phyloP scores from a whole-genome alignment of 441 rosid genomes.

The Aquilaria agallochum region DNA sequence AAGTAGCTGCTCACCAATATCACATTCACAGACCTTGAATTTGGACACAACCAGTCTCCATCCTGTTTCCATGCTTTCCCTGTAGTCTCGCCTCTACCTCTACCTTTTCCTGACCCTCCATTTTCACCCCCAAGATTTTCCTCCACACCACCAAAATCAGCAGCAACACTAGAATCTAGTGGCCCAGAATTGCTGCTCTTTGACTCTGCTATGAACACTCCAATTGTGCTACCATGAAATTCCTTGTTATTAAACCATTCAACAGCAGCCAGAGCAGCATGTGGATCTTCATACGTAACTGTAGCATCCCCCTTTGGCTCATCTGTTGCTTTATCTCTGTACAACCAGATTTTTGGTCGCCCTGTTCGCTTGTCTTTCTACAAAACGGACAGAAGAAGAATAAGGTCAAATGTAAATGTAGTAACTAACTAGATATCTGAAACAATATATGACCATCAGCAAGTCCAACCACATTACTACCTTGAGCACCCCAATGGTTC shows the following conservation, averaged over 20 bases:
- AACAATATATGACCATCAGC: no score
- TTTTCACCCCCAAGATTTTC: conserved; percentile 37
- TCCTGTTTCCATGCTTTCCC: conserved; percentile 94
- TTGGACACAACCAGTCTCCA: conserved; percentile 97
- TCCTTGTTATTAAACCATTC: conserved; percentile 98
- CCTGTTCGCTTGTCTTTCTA: conserved; percentile 94
- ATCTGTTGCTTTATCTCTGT: conserved; percentile 80
- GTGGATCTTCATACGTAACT: conserved; percentile 94
- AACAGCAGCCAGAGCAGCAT: conserved; percentile 92
- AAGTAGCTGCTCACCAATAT: conserved; percentile 97
- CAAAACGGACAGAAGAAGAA: background rate
- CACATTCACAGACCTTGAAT: conserved; percentile 99
- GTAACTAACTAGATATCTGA: background rate
- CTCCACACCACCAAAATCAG: conserved; percentile 43
- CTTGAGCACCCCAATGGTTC: conserved; percentile 93
- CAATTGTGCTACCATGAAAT: conserved; percentile 79
- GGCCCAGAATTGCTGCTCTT: conserved; percentile 49
- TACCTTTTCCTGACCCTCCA: conserved; percentile 61
- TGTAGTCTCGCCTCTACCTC: conserved; percentile 69
- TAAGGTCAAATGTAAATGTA: background rate
- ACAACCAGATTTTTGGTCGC: conserved; percentile 90
- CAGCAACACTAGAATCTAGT: conserved; percentile 26
- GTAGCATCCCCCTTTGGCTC: conserved; percentile 98
- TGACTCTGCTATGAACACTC: conserved; percentile 79
- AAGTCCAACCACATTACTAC: conserved; percentile 20